phyloP scores from a whole-genome alignment of 164 flowering plant species.

The Chimonanthus salicifolius region DNA sequence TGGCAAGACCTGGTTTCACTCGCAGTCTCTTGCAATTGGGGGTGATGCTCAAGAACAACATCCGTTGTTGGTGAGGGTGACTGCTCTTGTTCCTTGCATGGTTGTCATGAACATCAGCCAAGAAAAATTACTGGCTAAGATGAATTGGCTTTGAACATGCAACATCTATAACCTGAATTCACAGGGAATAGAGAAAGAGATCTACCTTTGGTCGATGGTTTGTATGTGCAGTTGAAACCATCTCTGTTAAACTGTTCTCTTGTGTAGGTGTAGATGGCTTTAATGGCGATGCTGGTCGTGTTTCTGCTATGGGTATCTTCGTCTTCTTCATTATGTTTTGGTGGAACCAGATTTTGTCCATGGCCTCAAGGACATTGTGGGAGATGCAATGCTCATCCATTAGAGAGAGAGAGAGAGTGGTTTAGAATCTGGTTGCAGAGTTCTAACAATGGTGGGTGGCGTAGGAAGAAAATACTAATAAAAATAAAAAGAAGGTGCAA shows the following conservation, averaged over 20 bases:
- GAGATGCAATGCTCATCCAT: conserved; percentile 18
- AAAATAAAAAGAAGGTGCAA: not conserved
- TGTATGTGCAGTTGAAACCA: not conserved
- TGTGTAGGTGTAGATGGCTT: conserved; percentile 5
- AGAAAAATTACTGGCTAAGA: not conserved
- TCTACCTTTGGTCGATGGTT: conserved; percentile 8
- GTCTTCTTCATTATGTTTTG: conserved; percentile 17
- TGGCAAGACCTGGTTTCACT: conserved; percentile 21
- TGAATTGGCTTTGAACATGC: not conserved
- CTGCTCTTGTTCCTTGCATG: conserved; percentile 9
- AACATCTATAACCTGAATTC: not conserved
- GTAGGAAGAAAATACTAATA: not conserved
- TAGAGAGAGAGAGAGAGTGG: not conserved
- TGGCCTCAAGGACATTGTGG: conserved; percentile 29
- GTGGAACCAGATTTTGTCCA: conserved; percentile 60
- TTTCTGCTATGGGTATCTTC: conserved; percentile 8
- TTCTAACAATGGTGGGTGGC: not conserved
- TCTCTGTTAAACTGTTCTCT: conserved; percentile 4
- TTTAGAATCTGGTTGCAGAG: not conserved
- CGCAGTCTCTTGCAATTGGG: not conserved
- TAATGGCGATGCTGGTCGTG: conserved; percentile 3
- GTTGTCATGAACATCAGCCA: not conserved
- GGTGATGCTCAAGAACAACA: not conserved
- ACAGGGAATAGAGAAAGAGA: not conserved
- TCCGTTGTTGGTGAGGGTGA: conserved; percentile 13